These are phyloP conservation scores for Plantago lanceolata DNA, from an alignment of 305 asterid species.

Conservation along the genomic window DNA sequence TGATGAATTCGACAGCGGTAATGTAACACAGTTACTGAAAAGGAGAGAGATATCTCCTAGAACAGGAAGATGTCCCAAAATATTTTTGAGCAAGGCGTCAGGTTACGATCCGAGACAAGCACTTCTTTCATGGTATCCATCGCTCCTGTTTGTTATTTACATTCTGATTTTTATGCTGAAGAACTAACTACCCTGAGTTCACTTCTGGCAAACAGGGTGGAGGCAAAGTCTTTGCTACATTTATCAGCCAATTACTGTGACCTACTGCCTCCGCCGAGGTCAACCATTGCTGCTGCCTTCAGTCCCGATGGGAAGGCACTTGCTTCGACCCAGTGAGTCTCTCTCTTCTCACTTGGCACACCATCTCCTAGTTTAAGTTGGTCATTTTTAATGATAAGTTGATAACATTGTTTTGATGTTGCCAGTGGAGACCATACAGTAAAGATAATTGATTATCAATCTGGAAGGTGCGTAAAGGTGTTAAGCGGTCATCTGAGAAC, in stretches of 20 bases:
- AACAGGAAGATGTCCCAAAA: constrained; percentile 57
- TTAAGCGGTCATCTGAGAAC: constrained; percentile 96
- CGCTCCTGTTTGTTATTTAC: background rate
- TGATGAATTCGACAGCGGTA: constrained; percentile 37
- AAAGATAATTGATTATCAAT: constrained; percentile 84
- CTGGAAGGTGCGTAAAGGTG: constrained; percentile 87
- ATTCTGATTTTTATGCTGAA: background rate
- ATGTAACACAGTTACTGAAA: constrained; percentile 60
- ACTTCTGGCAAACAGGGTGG: constrained; percentile 54
- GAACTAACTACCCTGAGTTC: background rate
- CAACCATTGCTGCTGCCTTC: constrained; percentile 94
- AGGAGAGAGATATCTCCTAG: constrained; percentile 83
- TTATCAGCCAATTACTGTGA: constrained; percentile 83
- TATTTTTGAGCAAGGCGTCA: constrained; percentile 61
- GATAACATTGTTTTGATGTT: constrained; percentile 7
- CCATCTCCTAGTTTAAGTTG: background rate
- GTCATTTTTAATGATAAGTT: constrained; percentile 7
- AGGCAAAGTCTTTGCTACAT: constrained; percentile 78
- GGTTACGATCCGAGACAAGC: constrained; percentile 64
- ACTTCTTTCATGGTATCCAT: constrained; percentile 75
- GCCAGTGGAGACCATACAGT: constrained; percentile 97
- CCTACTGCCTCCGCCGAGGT: constrained; percentile 83
- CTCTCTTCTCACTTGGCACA: background rate
- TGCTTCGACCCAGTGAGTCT: constrained; percentile 89
- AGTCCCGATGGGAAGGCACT: constrained; percentile 92